A percentile compares a stretch with the other conserved stretches of the same genome.
Conservation (phyloP, 108 stramenopile species). For the Asterionellopsis glacialis region DNA sequence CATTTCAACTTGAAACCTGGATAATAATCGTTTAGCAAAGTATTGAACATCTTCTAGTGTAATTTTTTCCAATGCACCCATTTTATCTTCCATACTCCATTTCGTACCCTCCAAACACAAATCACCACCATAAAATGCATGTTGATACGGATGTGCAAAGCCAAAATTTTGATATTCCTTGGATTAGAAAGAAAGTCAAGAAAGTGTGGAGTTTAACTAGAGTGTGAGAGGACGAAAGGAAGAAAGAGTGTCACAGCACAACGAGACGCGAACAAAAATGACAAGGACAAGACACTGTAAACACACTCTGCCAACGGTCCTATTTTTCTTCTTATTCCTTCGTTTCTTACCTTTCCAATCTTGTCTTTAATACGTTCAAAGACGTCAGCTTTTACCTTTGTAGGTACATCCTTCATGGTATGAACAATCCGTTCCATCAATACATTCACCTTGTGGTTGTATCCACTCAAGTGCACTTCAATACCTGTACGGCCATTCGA, state of each 20-base stretch:
- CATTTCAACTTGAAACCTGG: conserved; percentile 35
- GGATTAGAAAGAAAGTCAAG: no score
- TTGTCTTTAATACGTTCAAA: conserved; percentile 60
- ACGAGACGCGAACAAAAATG: no score
- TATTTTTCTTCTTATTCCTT: no score
- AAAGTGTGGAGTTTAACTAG: no score
- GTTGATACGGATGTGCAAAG: conserved; percentile 63
- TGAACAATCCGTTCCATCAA: conserved; percentile 55
- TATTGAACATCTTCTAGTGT: conserved; percentile 27
- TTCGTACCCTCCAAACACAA: conserved; percentile 38
- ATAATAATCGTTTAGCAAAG: conserved; percentile 37
- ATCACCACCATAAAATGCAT: conserved; percentile 52
- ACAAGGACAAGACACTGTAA: no score
- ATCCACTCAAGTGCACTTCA: conserved; percentile 58
- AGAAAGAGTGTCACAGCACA: no score
- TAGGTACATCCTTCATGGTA: conserved; percentile 19
- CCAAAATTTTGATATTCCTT: conserved; percentile 45
- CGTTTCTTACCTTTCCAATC: no score
- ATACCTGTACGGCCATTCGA: conserved; percentile 18
- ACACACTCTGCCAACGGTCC: no score
- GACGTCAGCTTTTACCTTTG: conserved; percentile 20
- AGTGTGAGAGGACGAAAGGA: no score
- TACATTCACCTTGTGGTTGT: conserved; percentile 69
- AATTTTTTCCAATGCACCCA: conserved; percentile 23
- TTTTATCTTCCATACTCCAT: conserved; percentile 42